These are phyloP conservation scores for Lupinus albus DNA, from an alignment of 306 rosid genomes.

Conservation along the genomic window DNA sequence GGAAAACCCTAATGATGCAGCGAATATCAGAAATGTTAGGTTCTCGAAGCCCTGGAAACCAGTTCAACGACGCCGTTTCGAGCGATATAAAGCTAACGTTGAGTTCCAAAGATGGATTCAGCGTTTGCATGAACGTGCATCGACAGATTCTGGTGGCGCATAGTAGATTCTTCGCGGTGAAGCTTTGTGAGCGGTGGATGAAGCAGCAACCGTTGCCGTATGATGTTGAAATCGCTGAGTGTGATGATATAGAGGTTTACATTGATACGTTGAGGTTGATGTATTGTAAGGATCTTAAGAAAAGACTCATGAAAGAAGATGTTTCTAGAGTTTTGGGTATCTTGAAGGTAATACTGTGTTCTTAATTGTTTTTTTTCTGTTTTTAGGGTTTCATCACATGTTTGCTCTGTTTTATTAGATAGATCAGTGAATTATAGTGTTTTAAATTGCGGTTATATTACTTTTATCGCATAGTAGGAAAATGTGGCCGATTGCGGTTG, in stretches of 20 bases:
- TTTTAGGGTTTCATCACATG: not conserved
- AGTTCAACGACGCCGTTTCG: slow-evolving; percentile 71
- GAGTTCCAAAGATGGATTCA: slow-evolving; percentile 73
- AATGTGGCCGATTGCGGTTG: no score
- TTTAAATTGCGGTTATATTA: no score
- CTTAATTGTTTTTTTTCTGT: not conserved
- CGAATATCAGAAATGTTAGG: slow-evolving; percentile 67
- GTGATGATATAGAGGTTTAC: slow-evolving; percentile 90
- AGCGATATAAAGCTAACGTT: slow-evolving; percentile 83
- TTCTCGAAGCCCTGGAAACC: slow-evolving; percentile 77
- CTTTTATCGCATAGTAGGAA: no score
- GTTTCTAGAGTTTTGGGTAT: slow-evolving; percentile 84
- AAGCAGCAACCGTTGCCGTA: slow-evolving; percentile 72
- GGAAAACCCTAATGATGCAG: slow-evolving; percentile 70
- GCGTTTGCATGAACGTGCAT: slow-evolving; percentile 75
- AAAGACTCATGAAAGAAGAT: slow-evolving; percentile 85
- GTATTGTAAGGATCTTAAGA: slow-evolving; percentile 89
- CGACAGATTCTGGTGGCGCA: slow-evolving; percentile 82
- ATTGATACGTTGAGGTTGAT: slow-evolving; percentile 83
- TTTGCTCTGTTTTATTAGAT: slow-evolving; percentile 27
- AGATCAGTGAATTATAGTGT: no score
- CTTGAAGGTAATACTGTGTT: slow-evolving; percentile 64
- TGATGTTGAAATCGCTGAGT: slow-evolving; percentile 85
- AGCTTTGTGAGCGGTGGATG: slow-evolving; percentile 81
- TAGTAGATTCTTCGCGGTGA: slow-evolving; percentile 76